Conservation (phyloP, 805 yeast genomes). For the Yueomyces sp. region DNA sequence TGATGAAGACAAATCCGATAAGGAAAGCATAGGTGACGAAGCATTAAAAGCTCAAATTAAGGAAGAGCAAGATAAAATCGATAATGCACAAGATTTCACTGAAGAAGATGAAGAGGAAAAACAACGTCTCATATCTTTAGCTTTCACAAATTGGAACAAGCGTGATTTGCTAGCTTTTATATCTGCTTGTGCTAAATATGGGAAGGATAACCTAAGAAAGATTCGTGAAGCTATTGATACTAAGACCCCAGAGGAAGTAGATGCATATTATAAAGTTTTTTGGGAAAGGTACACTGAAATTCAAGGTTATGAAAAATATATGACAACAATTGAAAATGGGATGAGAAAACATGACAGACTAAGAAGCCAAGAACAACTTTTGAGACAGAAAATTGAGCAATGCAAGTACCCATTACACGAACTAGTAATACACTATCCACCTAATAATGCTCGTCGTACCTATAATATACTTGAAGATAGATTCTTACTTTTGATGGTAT, state of each 20-base stretch:
- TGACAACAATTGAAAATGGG: constrained; percentile 59
- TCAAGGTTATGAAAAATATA: constrained; percentile 59
- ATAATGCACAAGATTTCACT: constrained; percentile 43
- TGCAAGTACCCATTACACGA: constrained; percentile 49
- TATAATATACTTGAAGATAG: constrained; percentile 62
- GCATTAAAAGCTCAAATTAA: constrained; percentile 9
- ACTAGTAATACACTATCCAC: constrained; percentile 57
- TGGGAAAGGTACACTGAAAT: constrained; percentile 50
- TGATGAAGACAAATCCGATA: constrained; percentile 13
- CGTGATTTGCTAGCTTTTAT: constrained; percentile 63
- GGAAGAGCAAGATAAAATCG: constrained; percentile 40
- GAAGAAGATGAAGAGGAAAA: constrained; percentile 48
- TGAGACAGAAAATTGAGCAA: constrained; percentile 39
- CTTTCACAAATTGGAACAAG: constrained; percentile 58
- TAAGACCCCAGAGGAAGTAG: constrained; percentile 47
- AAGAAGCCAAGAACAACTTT: constrained; percentile 39
- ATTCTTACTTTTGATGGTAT: constrained; percentile 44
- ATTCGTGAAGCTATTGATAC: constrained; percentile 45
- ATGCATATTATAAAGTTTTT: constrained; percentile 42
- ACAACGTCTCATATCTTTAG: constrained; percentile 36
- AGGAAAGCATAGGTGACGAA: constrained; percentile 1
- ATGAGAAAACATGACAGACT: constrained; percentile 51
- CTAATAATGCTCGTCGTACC: constrained; percentile 67
- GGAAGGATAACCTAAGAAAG: constrained; percentile 35
- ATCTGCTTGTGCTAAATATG: constrained; percentile 56